Evolutionary conservation across 2,329 filamentous ascomycete genomes (phyloP), one percentile per base, ranked within the genome.

Genomic region (Nannizziopsis barbatae): DNA sequence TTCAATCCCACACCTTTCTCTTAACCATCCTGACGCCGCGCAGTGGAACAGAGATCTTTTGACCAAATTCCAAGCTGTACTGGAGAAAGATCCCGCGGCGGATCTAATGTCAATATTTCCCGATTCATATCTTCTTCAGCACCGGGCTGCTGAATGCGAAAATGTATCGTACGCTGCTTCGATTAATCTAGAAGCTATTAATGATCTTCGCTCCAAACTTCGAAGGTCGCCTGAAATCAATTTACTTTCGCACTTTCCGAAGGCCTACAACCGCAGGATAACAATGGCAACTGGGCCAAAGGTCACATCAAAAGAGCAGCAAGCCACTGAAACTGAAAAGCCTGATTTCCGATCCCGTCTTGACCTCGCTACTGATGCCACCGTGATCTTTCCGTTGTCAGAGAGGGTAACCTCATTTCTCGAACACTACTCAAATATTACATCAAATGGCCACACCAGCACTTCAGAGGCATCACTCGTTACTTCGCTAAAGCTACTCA

Each of bases 71-170:
- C 50, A 58, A 38, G 50, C 44, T 2, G 55, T 49, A 17, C 35
- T 59, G 1, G 39, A 57, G 49, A 53, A 46, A 37, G 44, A 61
- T 38, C 57, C 57, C 22, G 44, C 45, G 3, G 55, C 45, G 1
- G 58, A 61, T 46, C 44, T 62, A 15, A 47, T 61, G 33, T 57
- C 55, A 18, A 50, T 60, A 18, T 48, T 59, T 35, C 38, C 52
- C 11, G 48, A 52, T 7, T 52, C 49, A n/a, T 60, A 59, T 52
- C 14, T 10, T 36, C 45, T n/a, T 18, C 32, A 50, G 33, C 57
- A 60, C 54, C 47, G 22, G 41, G 42, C 33, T 12, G 47, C 50
- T 12, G 50, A 53, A 37, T 52, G 48, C 37, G 20, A 2, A 4
- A 15, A 52, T n/a, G 43, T 53, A 22, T 55, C 58, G 37, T 50